These are phyloP conservation scores for Metschnikowia santaceciliae DNA, from an alignment of 805 yeast genomes.

Conservation along the genomic window DNA sequence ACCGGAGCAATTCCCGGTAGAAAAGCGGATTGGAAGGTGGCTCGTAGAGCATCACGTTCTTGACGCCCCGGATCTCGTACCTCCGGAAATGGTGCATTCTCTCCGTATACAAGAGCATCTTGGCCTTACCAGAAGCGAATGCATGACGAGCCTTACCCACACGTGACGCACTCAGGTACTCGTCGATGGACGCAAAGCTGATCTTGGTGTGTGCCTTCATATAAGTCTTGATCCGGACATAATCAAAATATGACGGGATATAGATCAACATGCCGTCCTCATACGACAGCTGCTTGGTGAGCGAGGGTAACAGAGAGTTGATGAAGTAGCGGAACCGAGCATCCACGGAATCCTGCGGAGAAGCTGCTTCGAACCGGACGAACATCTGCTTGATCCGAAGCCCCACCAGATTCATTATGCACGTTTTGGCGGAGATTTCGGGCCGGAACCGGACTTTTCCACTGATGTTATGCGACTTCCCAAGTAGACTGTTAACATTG, in stretches of 20 bases:
- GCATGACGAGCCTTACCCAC: conserved; percentile 65
- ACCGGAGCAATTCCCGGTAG: conserved; percentile 70
- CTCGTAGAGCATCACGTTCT: conserved; percentile 75
- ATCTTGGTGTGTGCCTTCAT: conserved; percentile 59
- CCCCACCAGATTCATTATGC: conserved; percentile 64
- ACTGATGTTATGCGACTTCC: conserved; percentile 49
- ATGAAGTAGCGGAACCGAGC: conserved; percentile 78
- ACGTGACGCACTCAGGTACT: conserved; percentile 73
- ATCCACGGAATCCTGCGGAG: conserved; percentile 50
- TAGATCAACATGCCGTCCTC: conserved; percentile 76
- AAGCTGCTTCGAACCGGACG: conserved; percentile 64
- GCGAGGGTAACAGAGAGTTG: conserved; percentile 68
- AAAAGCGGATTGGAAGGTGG: conserved; percentile 82
- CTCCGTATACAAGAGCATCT: conserved; percentile 84
- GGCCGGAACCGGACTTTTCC: conserved; percentile 61
- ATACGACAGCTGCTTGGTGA: conserved; percentile 54
- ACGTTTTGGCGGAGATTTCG: conserved; percentile 38
- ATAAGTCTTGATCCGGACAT: conserved; percentile 69
- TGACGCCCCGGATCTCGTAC: conserved; percentile 79
- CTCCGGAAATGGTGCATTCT: conserved; percentile 91
- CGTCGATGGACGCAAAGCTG: conserved; percentile 71
- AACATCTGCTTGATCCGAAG: conserved; percentile 64
- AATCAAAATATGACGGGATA: conserved; percentile 85
- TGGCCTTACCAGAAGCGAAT: conserved; percentile 58
- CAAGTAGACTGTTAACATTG: conserved; percentile 60